A percentile compares a stretch with the other conserved stretches of the same genome.
phyloP scores from a whole-genome alignment of 495 filamentous ascomycete genomes.

The Penicillium lagena region DNA sequence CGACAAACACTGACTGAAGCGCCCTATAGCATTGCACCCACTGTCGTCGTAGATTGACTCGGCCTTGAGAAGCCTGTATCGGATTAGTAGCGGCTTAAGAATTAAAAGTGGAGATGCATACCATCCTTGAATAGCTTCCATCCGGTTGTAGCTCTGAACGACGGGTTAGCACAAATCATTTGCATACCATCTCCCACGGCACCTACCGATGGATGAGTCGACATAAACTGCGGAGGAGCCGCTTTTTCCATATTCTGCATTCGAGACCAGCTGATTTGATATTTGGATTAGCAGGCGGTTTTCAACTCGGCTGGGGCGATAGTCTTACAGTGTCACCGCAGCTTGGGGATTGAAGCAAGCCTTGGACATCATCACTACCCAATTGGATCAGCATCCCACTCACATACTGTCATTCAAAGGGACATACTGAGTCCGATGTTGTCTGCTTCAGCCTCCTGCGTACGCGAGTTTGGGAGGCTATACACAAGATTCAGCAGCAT shows the following conservation, averaged over 20 bases:
- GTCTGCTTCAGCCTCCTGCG: slow-evolving; percentile 72
- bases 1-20: slow-evolving; percentile 22
- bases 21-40: slow-evolving; percentile 22
- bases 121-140: slow-evolving; percentile 64
- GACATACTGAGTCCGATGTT: slow-evolving; percentile 69
- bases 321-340: slow-evolving; percentile 52
- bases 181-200: neutral
- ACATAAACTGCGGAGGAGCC: slow-evolving; percentile 68
- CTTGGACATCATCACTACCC: slow-evolving; percentile 54
- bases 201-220: slow-evolving; percentile 76
- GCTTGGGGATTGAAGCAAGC: slow-evolving; percentile 68
- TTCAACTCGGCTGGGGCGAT: neutral
- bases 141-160: slow-evolving; percentile 55
- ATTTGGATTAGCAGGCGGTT: too few species aligned
- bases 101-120: slow-evolving; percentile 8
- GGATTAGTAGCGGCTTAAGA: neutral
- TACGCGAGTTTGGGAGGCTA: slow-evolving; percentile 62
- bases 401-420: slow-evolving; percentile 27
- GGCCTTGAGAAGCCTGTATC: slow-evolving; percentile 28
- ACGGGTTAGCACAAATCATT: neutral
- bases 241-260: slow-evolving; percentile 61
- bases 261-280: slow-evolving; percentile 51
- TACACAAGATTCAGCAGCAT: slow-evolving; percentile 56
- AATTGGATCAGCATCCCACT: slow-evolving; percentile 5
- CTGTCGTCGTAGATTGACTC: slow-evolving; percentile 25